These are phyloP conservation scores for Barbarea vulgaris DNA, from an alignment of 345 rosid species.

Conservation along the genomic window DNA sequence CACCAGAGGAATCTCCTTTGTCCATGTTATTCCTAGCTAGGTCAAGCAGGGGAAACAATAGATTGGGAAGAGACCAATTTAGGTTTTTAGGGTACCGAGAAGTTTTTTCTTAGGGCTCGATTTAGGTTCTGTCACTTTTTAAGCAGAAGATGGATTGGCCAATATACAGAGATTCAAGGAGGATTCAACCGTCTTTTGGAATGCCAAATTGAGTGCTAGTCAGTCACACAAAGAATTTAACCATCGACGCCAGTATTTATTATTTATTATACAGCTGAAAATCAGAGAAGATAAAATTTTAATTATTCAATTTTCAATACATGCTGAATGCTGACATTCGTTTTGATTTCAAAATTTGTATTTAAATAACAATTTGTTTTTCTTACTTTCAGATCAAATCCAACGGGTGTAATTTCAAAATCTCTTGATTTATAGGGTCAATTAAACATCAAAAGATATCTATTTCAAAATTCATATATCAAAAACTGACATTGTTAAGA, in stretches of 20 bases:
- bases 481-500: slow-evolving; percentile 28
- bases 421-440: background rate
- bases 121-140: background rate
- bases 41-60: too few species aligned
- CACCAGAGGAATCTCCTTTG: background rate
- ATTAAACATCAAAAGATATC: background rate
- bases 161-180: background rate
- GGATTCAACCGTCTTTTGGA: background rate
- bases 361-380: background rate
- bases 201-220: background rate
- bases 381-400: background rate
- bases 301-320: background rate
- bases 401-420: background rate
- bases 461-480: slow-evolving; percentile 28
- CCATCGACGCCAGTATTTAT: background rate
- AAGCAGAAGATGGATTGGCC: background rate
- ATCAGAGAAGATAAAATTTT: background rate
- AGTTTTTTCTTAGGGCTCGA: too few species aligned
- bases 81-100: too few species aligned
- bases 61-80: too few species aligned
- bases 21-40: too few species aligned
- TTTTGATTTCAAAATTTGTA: background rate
- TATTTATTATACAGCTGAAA: background rate
- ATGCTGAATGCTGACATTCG: background rate
- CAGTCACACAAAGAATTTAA: background rate